phyloP scores from a whole-genome alignment of 305 asterid genomes.

The Solanum hybrid region DNA sequence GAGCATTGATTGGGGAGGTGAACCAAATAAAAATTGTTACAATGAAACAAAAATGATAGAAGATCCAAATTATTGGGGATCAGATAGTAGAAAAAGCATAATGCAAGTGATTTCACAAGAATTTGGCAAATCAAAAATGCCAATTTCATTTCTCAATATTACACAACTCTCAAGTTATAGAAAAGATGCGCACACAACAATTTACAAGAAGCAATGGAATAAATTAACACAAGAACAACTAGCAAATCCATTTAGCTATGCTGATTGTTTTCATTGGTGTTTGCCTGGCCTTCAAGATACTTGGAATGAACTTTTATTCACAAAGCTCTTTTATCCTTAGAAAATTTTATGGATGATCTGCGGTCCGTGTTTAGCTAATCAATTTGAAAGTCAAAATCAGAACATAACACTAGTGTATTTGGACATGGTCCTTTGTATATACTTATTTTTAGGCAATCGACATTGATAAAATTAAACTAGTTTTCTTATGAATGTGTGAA shows the following conservation, averaged over 20 bases:
- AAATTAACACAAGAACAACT: constrained; percentile 38
- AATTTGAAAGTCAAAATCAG: not conserved
- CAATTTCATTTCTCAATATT: constrained; percentile 48
- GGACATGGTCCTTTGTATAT: not conserved
- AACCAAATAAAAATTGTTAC: constrained; percentile 42
- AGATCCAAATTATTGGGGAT: constrained; percentile 48
- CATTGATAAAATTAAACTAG: not conserved
- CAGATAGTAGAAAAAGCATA: constrained; percentile 37
- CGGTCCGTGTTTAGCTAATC: not conserved
- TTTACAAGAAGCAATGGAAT: constrained; percentile 56
- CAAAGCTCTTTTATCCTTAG: constrained; percentile 49
- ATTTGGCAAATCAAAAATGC: constrained; percentile 24
- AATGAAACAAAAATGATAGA: constrained; percentile 40
- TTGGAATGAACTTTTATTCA: constrained; percentile 55
- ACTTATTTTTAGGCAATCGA: not conserved
- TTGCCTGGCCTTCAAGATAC: constrained; percentile 63
- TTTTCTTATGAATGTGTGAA: not conserved
- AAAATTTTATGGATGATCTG: not conserved
- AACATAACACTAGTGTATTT: not conserved
- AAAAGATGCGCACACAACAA: constrained; percentile 61
- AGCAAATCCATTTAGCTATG: constrained; percentile 43
- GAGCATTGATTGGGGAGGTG: constrained; percentile 61
- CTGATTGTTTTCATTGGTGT: constrained; percentile 65
- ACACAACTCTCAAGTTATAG: constrained; percentile 49
- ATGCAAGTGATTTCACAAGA: constrained; percentile 41